phyloP scores from a whole-genome alignment of 148 eudicot genomes.

The Spergularia bocconei region DNA sequence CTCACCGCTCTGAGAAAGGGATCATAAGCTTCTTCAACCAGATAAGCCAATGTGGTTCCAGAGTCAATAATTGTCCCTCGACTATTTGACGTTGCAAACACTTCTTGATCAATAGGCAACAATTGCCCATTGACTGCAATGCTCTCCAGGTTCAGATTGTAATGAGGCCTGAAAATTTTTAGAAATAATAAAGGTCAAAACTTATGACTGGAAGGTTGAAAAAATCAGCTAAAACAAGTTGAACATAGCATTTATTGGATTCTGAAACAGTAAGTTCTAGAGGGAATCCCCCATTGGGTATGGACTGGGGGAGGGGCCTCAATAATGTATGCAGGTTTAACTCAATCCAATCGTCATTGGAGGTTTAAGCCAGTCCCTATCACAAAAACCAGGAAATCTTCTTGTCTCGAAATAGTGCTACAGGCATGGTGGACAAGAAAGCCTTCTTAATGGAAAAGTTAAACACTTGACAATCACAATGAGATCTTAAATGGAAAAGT shows the following conservation, averaged over 20 bases:
- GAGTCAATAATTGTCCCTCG: slow-evolving; percentile 90
- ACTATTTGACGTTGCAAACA: slow-evolving; percentile 65
- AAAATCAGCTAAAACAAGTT: neutral
- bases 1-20: slow-evolving; percentile 83
- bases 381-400: too few relatives aligned
- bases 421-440: too few relatives aligned
- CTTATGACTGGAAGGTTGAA: too few relatives aligned
- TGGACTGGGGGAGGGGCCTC: too few relatives aligned
- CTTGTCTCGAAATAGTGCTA: too few relatives aligned
- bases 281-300: too few relatives aligned
- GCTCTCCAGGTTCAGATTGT: slow-evolving; percentile 73
- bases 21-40: slow-evolving; percentile 84
- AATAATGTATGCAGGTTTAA: too few relatives aligned
- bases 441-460: too few relatives aligned
- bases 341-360: too few relatives aligned
- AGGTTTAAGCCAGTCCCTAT: too few relatives aligned
- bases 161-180: slow-evolving; percentile 76
- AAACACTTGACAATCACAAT: neutral
- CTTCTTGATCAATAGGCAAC: slow-evolving; percentile 68
- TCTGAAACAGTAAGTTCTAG: too few relatives aligned
- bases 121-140: slow-evolving; percentile 75
- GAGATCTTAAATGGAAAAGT: neutral
- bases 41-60: slow-evolving; percentile 91
- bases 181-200: slow-evolving; percentile 19
- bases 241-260: neutral